phyloP scores from a whole-genome alignment of 2,329 filamentous ascomycete genomes.

The Microdochium bolleyi region DNA sequence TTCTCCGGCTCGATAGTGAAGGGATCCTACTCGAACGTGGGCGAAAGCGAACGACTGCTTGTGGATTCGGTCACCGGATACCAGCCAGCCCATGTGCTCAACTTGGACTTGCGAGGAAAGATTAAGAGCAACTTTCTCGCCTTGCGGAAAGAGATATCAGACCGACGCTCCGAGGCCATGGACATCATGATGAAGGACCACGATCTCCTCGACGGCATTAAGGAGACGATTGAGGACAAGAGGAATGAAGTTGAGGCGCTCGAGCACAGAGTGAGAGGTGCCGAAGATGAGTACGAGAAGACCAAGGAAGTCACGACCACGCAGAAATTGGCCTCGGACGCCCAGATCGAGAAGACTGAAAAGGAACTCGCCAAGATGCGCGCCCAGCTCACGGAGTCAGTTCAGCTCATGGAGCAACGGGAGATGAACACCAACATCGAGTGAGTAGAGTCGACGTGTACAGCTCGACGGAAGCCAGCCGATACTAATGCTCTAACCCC shows the following conservation, averaged over 20 bases:
- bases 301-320: slow-evolving; percentile 80
- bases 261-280: slow-evolving; percentile 78
- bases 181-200: slow-evolving; percentile 93
- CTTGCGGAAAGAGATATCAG: slow-evolving; percentile 86
- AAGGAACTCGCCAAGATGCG: slow-evolving; percentile 95
- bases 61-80: slow-evolving; percentile 80
- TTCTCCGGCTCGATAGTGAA: slow-evolving; percentile 60
- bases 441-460: slow-evolving; percentile 39
- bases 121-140: slow-evolving; percentile 72
- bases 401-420: slow-evolving; percentile 86
- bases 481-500: not conserved
- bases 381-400: slow-evolving; percentile 71
- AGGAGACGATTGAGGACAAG: slow-evolving; percentile 96
- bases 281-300: slow-evolving; percentile 89
- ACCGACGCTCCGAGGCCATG: slow-evolving; percentile 71
- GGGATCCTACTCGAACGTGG: slow-evolving; percentile 27
- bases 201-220: slow-evolving; percentile 87
- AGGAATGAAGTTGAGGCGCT: slow-evolving; percentile 85
- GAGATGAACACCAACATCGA: slow-evolving; percentile 97
- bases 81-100: slow-evolving; percentile 80
- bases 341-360: slow-evolving; percentile 98
- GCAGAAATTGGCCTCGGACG: slow-evolving; percentile 80
- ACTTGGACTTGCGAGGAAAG: slow-evolving; percentile 76
- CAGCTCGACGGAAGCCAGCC: not conserved
- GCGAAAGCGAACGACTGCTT: slow-evolving; percentile 68